phyloP scores from a whole-genome alignment of 345 rosid species.

The Populus alba region DNA sequence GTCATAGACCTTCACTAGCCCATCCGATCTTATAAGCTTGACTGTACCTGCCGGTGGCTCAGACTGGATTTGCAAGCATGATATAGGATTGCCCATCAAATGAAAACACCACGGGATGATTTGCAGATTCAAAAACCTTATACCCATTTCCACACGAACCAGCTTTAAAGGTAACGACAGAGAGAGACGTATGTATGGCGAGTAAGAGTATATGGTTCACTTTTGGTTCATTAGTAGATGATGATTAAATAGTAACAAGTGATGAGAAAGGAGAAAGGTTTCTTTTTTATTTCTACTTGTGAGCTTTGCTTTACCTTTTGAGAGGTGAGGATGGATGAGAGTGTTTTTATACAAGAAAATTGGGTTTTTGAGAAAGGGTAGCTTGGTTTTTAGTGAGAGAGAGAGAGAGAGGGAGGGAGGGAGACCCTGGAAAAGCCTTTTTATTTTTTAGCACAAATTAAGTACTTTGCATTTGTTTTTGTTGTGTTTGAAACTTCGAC shows the following conservation, averaged over 20 bases:
- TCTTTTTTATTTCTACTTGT: background rate
- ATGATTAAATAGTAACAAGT: background rate
- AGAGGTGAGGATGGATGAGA: background rate
- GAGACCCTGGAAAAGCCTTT: background rate
- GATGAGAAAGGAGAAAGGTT: background rate
- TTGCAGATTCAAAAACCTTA: slow-evolving; percentile 28
- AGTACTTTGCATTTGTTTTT: slow-evolving; percentile 6
- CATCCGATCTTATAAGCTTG: slow-evolving; percentile 69
- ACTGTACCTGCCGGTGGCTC: slow-evolving; percentile 16
- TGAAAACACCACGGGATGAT: slow-evolving; percentile 31
- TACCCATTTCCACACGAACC: slow-evolving; percentile 11
- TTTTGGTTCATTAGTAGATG: background rate
- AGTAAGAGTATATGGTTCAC: background rate
- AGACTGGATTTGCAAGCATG: slow-evolving; percentile 31
- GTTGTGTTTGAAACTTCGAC: slow-evolving; percentile 25
- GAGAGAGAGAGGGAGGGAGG: background rate
- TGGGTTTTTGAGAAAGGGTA: background rate
- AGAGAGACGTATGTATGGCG: background rate
- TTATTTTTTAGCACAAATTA: slow-evolving; percentile 2
- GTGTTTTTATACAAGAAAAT: background rate
- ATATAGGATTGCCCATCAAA: slow-evolving; percentile 31
- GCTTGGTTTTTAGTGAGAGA: slow-evolving; percentile 3
- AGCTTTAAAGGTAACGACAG: no score
- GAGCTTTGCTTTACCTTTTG: background rate
- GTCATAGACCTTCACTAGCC: slow-evolving; percentile 54